Base-by-base conservation (phyloP, 2,329 filamentous ascomycete genomes). In the Rutstroemia sp. region DNA sequence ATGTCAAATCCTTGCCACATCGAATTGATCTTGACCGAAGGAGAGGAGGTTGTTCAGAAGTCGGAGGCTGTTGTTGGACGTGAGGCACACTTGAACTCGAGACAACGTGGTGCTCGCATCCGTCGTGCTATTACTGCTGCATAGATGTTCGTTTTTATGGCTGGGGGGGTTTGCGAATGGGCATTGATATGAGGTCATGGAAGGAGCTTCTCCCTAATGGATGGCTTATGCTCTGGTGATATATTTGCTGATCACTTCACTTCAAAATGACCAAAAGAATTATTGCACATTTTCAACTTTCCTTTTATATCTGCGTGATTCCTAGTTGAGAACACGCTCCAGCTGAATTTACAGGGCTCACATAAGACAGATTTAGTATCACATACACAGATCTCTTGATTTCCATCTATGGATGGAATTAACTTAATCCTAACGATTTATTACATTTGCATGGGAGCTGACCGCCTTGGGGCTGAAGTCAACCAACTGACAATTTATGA, bases 1-100 rank as follows among this genome's bases (percentile, higher is more conserved):
- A 97, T 99, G 95, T 96, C 92, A 69, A 95, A 95, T 87, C 94
- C 94, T 69, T 99, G 92, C 89, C 94, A 99, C 87, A 96, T 99
- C 78, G 95, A 99, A 83, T 82, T 99, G 72, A 99, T 99, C 85
- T 86, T 99, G 70, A 96, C 92, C 73, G 95, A 99, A 85, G 91
- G 83, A 71, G 88, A 95, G 73, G 95, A 99, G 84, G 84, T 88
- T 70, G 90, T 99, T 70, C 84, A 92, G 80, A 99, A 99, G 87
- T 86, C 85, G 62, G 81, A 86, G 68, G 75, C 83, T 63, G 81
- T 84, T 69, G 81, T 78, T 64, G 78, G 79, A 70, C 83, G 84
- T 68, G 81, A 87, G 68, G 73, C 77, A 61, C 71, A 75, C 65
- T 82, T 99, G 73, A 88, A 77, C 82, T 89, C 88, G 72, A 89